Conservation (phyloP, 805 yeast genomes). For the Metschnikowia dekortorum region DNA sequence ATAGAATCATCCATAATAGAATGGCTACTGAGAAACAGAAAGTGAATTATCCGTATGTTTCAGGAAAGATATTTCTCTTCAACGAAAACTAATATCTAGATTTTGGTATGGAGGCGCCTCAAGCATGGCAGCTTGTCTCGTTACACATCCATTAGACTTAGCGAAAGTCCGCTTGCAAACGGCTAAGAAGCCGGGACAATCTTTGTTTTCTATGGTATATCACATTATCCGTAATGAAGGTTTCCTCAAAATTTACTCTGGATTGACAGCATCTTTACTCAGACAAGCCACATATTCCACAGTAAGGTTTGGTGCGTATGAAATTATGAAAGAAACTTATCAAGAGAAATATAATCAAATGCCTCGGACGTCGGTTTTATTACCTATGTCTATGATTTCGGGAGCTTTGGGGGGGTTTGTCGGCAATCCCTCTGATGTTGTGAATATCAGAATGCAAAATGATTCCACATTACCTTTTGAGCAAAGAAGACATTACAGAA, state of each 20-base stretch:
- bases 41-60: slow-evolving; percentile 20
- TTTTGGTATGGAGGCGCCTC: slow-evolving; percentile 71
- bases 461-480: slow-evolving; percentile 65
- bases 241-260: slow-evolving; percentile 66
- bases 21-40: slow-evolving; percentile 16
- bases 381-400: slow-evolving; percentile 80
- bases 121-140: slow-evolving; percentile 60
- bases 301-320: slow-evolving; percentile 83
- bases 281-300: slow-evolving; percentile 89
- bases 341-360: slow-evolving; percentile 36
- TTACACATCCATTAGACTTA: slow-evolving; percentile 79
- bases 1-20: not conserved
- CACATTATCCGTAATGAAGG: slow-evolving; percentile 64
- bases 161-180: slow-evolving; percentile 87
- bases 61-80: too few species aligned
- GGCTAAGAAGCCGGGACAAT: slow-evolving; percentile 61
- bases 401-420: slow-evolving; percentile 82
- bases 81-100: slow-evolving; percentile 17
- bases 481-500: slow-evolving; percentile 66
- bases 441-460: slow-evolving; percentile 87
- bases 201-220: slow-evolving; percentile 56
- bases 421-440: slow-evolving; percentile 86
- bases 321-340: slow-evolving; percentile 55
- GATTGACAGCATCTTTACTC: slow-evolving; percentile 73
- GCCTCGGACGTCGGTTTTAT: slow-evolving; percentile 55